These are phyloP conservation scores for Dendrothele bispora DNA, from an alignment of 768 basidiomycete species.

Conservation along the genomic window DNA sequence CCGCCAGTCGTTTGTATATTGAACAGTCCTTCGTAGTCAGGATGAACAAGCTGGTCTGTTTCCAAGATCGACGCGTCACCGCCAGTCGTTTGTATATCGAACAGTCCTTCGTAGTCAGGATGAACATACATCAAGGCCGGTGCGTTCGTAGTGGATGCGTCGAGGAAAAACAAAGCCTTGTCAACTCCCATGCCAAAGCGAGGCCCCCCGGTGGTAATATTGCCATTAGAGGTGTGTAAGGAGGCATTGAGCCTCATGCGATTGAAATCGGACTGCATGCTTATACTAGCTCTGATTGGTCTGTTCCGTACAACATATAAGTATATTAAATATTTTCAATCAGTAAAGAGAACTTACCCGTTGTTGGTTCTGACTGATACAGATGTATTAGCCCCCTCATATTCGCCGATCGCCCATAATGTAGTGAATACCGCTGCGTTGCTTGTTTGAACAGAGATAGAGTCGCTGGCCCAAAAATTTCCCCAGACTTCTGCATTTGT, in stretches of 20 bases:
- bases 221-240: neutral
- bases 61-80: neutral
- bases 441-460: neutral
- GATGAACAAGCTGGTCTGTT: neutral
- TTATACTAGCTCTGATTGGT: neutral
- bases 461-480: neutral
- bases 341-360: neutral
- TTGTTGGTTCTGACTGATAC: neutral
- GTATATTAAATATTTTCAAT: neutral
- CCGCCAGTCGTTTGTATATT: conserved; percentile 12
- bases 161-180: neutral
- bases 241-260: neutral
- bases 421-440: neutral
- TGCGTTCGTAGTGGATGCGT: neutral
- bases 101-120: neutral
- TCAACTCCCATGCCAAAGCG: neutral
- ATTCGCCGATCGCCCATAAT: neutral
- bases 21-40: neutral
- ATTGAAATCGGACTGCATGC: neutral
- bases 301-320: neutral
- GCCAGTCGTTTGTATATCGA: conserved; percentile 14
- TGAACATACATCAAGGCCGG: neutral
- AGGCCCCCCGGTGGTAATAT: neutral
- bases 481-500: neutral
- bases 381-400: neutral